These are phyloP conservation scores for Xylaria hypoxylon DNA, from an alignment of 2,329 filamentous ascomycete genomes.

Conservation along the genomic window DNA sequence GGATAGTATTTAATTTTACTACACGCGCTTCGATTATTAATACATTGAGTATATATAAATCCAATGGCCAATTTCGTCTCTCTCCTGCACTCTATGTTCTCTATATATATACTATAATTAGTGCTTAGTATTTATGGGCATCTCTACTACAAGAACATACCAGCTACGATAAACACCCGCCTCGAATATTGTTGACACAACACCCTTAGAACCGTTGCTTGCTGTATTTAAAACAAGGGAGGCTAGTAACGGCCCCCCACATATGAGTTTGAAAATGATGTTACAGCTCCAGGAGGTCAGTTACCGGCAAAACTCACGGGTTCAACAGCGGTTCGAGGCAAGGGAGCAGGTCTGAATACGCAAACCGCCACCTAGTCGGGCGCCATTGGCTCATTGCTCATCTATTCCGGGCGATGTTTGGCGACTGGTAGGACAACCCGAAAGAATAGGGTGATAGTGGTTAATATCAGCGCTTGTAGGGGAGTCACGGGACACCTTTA, in stretches of 20 bases:
- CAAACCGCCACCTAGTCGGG: neutral
- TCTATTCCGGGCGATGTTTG: neutral
- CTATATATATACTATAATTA: too few relatives aligned
- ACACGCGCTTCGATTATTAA: too few relatives aligned
- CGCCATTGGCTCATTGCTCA: neutral
- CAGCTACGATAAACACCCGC: too few relatives aligned
- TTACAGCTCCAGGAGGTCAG: too few relatives aligned
- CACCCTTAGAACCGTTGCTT: neutral
- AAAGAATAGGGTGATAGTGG: neutral
- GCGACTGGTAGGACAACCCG: neutral
- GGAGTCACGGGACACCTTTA: neutral
- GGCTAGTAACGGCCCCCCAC: neutral
- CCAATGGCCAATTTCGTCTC: too few relatives aligned
- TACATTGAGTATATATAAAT: too few relatives aligned
- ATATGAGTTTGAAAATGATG: too few relatives aligned
- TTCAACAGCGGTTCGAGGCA: constrained; percentile 11
- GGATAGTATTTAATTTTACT: too few relatives aligned
- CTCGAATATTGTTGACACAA: too few relatives aligned
- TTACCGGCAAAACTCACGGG: neutral
- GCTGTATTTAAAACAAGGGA: neutral
- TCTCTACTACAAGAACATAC: too few relatives aligned
- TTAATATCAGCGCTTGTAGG: neutral
- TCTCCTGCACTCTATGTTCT: too few relatives aligned
- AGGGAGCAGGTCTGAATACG: neutral
- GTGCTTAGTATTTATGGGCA: too few relatives aligned